Conservation (phyloP, 2,329 filamentous ascomycete species). For the Dendryphion nanum region DNA sequence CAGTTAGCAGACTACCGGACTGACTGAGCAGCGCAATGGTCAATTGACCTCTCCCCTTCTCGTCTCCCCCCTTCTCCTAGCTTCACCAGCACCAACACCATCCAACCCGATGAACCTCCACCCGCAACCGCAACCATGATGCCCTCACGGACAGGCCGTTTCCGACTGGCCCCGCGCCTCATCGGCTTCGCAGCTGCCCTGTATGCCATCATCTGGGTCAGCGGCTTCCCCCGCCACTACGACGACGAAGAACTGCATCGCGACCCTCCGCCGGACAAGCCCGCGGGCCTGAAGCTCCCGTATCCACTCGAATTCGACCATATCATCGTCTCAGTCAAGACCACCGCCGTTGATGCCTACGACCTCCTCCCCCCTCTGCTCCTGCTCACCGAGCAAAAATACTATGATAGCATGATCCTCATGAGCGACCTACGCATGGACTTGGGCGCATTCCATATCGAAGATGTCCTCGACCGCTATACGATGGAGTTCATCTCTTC, state of each 20-base stretch:
- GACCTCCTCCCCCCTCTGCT: conserved; percentile 50
- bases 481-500: conserved; percentile 22
- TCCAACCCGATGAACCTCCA: too few relatives aligned
- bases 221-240: conserved; percentile 30
- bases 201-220: conserved; percentile 32
- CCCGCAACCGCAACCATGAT: too few relatives aligned
- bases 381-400: conserved; percentile 21
- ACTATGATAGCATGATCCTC: conserved; percentile 37
- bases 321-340: conserved; percentile 55
- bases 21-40: too few relatives aligned
- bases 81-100: neutral
- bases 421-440: conserved; percentile 40
- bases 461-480: conserved; percentile 38
- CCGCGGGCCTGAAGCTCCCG: conserved; percentile 14
- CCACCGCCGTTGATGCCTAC: conserved; percentile 55
- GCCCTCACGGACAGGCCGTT: conserved; percentile 15
- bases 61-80: too few relatives aligned
- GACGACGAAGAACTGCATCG: conserved; percentile 32
- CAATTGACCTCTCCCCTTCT: too few relatives aligned
- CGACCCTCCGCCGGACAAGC: conserved; percentile 2
- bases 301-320: conserved; percentile 21
- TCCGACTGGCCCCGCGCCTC: conserved; percentile 23
- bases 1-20: too few relatives aligned
- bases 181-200: conserved; percentile 16
- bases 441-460: conserved; percentile 31